A percentile compares a stretch with the other conserved stretches of the same genome.
Conservation (phyloP, 352 stramenopile genomes). For the Phytophthora hybrid region DNA sequence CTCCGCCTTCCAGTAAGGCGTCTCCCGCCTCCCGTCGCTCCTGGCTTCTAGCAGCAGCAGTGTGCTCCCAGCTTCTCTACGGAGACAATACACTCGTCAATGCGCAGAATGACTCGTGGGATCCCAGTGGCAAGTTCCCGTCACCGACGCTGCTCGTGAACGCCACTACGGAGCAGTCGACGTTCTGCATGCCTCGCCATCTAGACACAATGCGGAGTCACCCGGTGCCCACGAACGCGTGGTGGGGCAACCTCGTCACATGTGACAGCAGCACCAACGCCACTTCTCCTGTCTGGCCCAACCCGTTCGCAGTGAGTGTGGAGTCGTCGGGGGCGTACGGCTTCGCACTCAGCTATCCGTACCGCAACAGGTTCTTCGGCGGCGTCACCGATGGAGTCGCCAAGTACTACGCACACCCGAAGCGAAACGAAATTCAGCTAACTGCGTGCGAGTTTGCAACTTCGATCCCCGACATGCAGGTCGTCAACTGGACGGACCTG, state of each 20-base stretch:
- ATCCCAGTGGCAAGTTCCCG: slow-evolving; percentile 44
- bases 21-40: slow-evolving; percentile 12
- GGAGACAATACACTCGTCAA: slow-evolving; percentile 19
- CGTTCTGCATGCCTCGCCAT: slow-evolving; percentile 67
- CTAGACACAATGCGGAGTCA: slow-evolving; percentile 50
- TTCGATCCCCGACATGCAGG: slow-evolving; percentile 51
- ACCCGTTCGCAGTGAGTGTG: slow-evolving; percentile 71
- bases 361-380: slow-evolving; percentile 73
- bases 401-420: slow-evolving; percentile 68
- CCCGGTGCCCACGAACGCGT: slow-evolving; percentile 79
- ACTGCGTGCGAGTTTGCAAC: slow-evolving; percentile 63
- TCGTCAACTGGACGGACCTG: slow-evolving; percentile 73
- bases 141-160: slow-evolving; percentile 46
- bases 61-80: slow-evolving; percentile 31
- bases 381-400: slow-evolving; percentile 44
- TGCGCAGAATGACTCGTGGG: slow-evolving; percentile 57
- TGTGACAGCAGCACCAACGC: slow-evolving; percentile 59
- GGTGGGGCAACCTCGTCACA: slow-evolving; percentile 87
- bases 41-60: slow-evolving; percentile 26
- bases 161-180: slow-evolving; percentile 45
- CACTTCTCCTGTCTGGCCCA: slow-evolving; percentile 68
- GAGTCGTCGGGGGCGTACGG: slow-evolving; percentile 51
- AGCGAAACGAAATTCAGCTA: slow-evolving; percentile 70
- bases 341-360: slow-evolving; percentile 72
- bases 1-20: slow-evolving; percentile 6